A percentile compares a stretch with the other conserved stretches of the same genome.
Evolutionary conservation across 768 basidiomycete species (phyloP).

Genomic region (Kwoniella europaea): DNA sequence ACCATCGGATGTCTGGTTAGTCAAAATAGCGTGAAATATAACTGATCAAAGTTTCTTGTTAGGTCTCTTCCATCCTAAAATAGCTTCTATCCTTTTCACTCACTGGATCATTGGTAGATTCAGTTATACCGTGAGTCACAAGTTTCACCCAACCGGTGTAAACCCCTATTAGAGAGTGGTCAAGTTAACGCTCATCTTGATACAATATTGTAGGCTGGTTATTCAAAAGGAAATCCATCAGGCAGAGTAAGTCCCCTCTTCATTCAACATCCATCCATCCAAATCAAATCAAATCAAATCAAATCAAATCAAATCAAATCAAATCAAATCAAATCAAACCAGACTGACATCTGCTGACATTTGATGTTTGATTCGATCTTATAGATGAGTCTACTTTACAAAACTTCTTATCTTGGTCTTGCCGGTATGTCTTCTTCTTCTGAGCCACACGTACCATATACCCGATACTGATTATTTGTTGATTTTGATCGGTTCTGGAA

Average conservation of each 20-base stretch:
- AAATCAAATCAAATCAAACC: too few species aligned
- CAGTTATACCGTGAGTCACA: constrained; percentile 27
- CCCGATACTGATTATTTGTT: background rate
- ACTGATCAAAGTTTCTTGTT: too few species aligned
- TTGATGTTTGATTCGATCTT: too few species aligned
- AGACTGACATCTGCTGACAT: too few species aligned
- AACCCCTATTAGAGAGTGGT: too few species aligned
- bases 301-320: too few species aligned
- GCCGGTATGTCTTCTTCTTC: constrained; percentile 18
- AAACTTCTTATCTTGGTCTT: constrained; percentile 24
- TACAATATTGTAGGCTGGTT: constrained; percentile 11
- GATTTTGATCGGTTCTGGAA: background rate
- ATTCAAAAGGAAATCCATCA: constrained; percentile 20
- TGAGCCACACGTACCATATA: too few species aligned
- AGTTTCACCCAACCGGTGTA: background rate
- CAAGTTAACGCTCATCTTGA: background rate
- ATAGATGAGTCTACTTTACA: constrained; percentile 1
- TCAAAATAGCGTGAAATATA: too few species aligned
- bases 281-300: too few species aligned
- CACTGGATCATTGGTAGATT: constrained; percentile 28
- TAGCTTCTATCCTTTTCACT: constrained; percentile 17
- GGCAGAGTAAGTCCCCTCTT: constrained; percentile 18
- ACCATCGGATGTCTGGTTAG: too few species aligned
- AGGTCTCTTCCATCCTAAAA: constrained; percentile 28
- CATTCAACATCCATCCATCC: too few species aligned